These are phyloP conservation scores for Herpotrichia juniperi DNA, from an alignment of 2,329 filamentous ascomycete genomes.

Conservation along the genomic window DNA sequence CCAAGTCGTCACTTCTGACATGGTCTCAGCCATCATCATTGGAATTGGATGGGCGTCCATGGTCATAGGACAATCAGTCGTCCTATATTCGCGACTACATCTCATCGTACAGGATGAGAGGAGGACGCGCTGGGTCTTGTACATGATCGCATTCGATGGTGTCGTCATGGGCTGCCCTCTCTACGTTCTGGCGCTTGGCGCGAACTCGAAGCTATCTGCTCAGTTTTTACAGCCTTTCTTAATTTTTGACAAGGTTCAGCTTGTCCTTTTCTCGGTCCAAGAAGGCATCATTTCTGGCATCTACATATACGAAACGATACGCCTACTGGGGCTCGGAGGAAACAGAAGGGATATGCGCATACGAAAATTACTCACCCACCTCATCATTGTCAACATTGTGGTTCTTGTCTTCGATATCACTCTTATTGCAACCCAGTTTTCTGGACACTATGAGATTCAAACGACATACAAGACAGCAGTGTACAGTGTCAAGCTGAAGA, in stretches of 20 bases:
- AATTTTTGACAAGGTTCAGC: conserved; percentile 48
- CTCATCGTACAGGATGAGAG: conserved; percentile 55
- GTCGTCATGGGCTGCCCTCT: conserved; percentile 53
- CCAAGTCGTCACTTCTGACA: conserved; percentile 27
- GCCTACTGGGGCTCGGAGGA: conserved; percentile 35
- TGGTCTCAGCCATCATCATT: conserved; percentile 46
- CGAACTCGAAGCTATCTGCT: conserved; percentile 1
- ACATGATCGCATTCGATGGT: conserved; percentile 60
- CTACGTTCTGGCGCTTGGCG: neutral
- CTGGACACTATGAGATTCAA: conserved; percentile 33
- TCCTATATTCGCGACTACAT: conserved; percentile 65
- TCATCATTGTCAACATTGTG: conserved; percentile 46
- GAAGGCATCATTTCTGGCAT: conserved; percentile 46
- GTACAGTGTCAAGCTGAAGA: conserved; percentile 55
- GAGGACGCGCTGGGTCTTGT: conserved; percentile 46
- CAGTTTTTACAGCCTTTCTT: conserved; percentile 14
- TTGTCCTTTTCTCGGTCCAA: conserved; percentile 47
- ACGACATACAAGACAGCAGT: conserved; percentile 45
- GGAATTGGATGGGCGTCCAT: conserved; percentile 56
- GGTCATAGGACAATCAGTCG: conserved; percentile 64
- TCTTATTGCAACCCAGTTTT: conserved; percentile 47
- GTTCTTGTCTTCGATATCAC: conserved; percentile 48
- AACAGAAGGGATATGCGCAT: conserved; percentile 10
- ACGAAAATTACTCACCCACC: conserved; percentile 32
- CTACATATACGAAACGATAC: conserved; percentile 59